Base-by-base conservation (phyloP, 73 alveolate genomes). In the Symbiodinium natans region DNA sequence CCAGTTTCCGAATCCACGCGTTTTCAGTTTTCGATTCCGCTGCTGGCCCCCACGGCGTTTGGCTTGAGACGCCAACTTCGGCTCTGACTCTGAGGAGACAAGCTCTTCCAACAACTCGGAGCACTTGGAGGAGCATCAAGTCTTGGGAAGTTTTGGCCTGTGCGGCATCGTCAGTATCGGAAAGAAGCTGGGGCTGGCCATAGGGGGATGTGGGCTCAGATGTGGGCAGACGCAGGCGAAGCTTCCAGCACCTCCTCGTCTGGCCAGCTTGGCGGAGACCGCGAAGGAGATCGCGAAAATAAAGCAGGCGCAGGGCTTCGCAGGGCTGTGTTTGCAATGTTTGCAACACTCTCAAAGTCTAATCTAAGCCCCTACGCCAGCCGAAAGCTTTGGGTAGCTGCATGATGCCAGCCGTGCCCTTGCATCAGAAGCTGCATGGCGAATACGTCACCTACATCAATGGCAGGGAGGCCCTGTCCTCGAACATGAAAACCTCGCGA, bases 191-290 rank as follows among this genome's bases (percentile, higher is more conserved):
- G n/a, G n/a, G n/a, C n/a, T n/a, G n/a, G n/a, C n/a, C n/a, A n/a
- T n/a, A n/a, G n/a, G n/a, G n/a, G n/a, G n/a, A n/a, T n/a, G n/a
- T n/a, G n/a, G n/a, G n/a, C n/a, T n/a, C n/a, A n/a, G n/a, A n/a
- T 46, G 6, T 46, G 59, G 59, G 59, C 59, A 6, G 21, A 9
- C 29, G 46, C 84, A 86, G 83, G 94, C 83, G 8, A 56, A 54
- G 41, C 41, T 86, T 71, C 94, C 94, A 15, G 84, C 94, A n/a
- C 94, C 83, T 11, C 63, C 41, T 3, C 52, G 83, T 15, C 41
- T 86, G 36, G 41, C 56, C 31, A 36, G 41, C 83, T 6, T 52
- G 68, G n/a, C 17, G 29, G 94, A 86, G 48, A 86, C 83, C 15
- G 94, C 94, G 25, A 54, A 56, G 63, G 71, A 86, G 75, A 86